These are phyloP conservation scores for Scenedesmus sp. DNA, from an alignment of 163 green algal genomes.

Conservation along the genomic window DNA sequence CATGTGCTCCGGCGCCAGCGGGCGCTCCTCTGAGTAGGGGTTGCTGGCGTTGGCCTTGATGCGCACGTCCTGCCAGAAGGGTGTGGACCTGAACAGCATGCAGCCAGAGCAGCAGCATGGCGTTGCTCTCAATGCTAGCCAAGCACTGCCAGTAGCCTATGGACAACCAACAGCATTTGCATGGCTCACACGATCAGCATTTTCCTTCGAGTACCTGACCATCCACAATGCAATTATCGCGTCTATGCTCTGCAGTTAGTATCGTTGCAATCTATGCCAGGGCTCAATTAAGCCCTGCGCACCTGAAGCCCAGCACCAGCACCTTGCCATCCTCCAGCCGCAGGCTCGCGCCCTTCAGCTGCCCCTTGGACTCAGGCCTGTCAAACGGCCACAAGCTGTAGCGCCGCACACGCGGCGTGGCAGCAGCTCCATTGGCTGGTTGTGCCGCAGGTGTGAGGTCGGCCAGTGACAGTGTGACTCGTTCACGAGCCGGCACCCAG, in stretches of 20 bases:
- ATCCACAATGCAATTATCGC: too few relatives aligned
- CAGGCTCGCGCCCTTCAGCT: constrained; percentile 60
- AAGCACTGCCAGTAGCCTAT: not conserved
- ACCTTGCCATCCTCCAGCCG: constrained; percentile 53
- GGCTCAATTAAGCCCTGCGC: not conserved
- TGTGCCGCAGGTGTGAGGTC: not conserved
- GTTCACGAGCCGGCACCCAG: constrained; percentile 54
- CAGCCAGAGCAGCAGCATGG: not conserved
- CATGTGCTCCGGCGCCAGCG: constrained; percentile 58
- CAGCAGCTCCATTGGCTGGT: not conserved
- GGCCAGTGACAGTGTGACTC: constrained; percentile 17
- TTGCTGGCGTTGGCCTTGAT: constrained; percentile 28
- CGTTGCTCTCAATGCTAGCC: not conserved
- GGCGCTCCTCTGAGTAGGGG: not conserved
- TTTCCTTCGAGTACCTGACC: not conserved
- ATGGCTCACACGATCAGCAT: not conserved
- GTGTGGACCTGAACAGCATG: constrained; percentile 35
- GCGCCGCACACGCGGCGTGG: not conserved
- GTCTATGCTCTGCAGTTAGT: too few relatives aligned
- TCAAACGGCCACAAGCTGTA: constrained; percentile 65
- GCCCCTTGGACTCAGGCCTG: constrained; percentile 56
- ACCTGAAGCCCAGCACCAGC: constrained; percentile 64
- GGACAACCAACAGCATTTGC: not conserved
- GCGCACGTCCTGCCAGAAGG: constrained; percentile 64
- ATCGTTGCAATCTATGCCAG: not conserved